Percentiles rank a stretch among this genome's conserved stretches.
phyloP scores from a whole-genome alignment of 2,329 filamentous ascomycete genomes.

The Stemphylium beticola region DNA sequence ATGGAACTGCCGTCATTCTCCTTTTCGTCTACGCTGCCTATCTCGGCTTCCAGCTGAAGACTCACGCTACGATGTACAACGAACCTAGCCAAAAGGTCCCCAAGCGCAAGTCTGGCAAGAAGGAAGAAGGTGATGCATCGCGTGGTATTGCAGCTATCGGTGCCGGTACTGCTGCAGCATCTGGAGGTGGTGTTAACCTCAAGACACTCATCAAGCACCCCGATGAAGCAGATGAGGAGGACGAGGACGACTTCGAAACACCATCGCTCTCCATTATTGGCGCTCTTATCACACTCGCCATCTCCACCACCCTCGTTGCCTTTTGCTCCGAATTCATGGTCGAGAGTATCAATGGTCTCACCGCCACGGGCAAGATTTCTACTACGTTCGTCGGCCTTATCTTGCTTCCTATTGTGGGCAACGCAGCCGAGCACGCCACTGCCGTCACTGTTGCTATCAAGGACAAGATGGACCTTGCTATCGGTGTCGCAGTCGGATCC shows the following conservation, averaged over 20 bases:
- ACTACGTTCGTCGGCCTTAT: slow-evolving; percentile 69
- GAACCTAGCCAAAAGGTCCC: slow-evolving; percentile 78
- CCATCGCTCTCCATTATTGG: slow-evolving; percentile 76
- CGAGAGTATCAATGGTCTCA: slow-evolving; percentile 63
- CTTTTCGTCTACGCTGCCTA: slow-evolving; percentile 84
- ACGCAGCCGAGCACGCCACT: slow-evolving; percentile 70
- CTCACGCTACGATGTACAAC: slow-evolving; percentile 81
- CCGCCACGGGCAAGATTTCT: slow-evolving; percentile 56
- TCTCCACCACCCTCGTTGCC: slow-evolving; percentile 80
- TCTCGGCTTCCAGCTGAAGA: slow-evolving; percentile 89
- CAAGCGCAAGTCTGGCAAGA: slow-evolving; percentile 57
- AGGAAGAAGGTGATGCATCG: slow-evolving; percentile 57
- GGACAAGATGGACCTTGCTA: slow-evolving; percentile 72
- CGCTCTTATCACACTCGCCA: slow-evolving; percentile 72
- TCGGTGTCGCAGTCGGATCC: slow-evolving; percentile 69
- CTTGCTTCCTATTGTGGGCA: slow-evolving; percentile 69
- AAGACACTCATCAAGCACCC: slow-evolving; percentile 53
- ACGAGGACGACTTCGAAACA: slow-evolving; percentile 74
- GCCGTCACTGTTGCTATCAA: slow-evolving; percentile 67
- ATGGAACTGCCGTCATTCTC: slow-evolving; percentile 79
- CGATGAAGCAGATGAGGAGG: slow-evolving; percentile 50
- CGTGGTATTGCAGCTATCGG: slow-evolving; percentile 61
- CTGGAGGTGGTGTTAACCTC: slow-evolving; percentile 58
- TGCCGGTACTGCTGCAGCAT: slow-evolving; percentile 57
- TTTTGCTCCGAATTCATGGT: slow-evolving; percentile 75